Conservation (phyloP, 169 alveolate genomes). For the Plasmodium fragile region DNA sequence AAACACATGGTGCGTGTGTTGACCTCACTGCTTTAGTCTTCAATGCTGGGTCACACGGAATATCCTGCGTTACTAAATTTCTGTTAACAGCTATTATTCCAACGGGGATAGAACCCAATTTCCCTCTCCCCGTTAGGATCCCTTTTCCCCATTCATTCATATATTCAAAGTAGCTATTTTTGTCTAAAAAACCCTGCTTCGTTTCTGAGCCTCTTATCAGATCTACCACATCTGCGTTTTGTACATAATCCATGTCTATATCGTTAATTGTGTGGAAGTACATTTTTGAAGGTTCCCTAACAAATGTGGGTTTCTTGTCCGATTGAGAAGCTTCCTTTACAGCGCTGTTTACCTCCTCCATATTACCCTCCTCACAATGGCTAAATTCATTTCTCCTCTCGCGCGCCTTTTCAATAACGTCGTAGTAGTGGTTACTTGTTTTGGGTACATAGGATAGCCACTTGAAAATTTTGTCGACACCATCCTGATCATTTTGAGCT, state of each 20-base stretch:
- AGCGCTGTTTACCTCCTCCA: not conserved
- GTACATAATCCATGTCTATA: constrained; percentile 76
- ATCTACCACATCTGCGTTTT: constrained; percentile 31
- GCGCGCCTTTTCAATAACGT: constrained; percentile 77
- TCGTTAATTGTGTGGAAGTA: constrained; percentile 81
- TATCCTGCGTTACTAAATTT: constrained; percentile 56
- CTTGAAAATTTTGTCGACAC: constrained; percentile 84
- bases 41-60: constrained; percentile 68
- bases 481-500: constrained; percentile 89
- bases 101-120: constrained; percentile 62
- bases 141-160: constrained; percentile 79
- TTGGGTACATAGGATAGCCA: constrained; percentile 89
- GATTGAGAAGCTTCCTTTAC: not conserved
- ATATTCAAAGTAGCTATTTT: constrained; percentile 81
- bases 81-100: constrained; percentile 64
- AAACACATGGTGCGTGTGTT: constrained; percentile 81
- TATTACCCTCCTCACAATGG: not conserved
- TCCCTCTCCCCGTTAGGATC: constrained; percentile 68
- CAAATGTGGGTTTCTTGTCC: not conserved
- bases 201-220: constrained; percentile 27
- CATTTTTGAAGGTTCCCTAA: not conserved
- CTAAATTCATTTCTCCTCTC: constrained; percentile 51
- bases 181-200: constrained; percentile 80
- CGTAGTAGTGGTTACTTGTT: constrained; percentile 83
- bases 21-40: constrained; percentile 55